Percentiles rank a stretch among this genome's conserved stretches.
These are phyloP conservation scores for Penicillium atrosanguineum DNA, from an alignment of 495 filamentous ascomycete species.

Conservation along the genomic window DNA sequence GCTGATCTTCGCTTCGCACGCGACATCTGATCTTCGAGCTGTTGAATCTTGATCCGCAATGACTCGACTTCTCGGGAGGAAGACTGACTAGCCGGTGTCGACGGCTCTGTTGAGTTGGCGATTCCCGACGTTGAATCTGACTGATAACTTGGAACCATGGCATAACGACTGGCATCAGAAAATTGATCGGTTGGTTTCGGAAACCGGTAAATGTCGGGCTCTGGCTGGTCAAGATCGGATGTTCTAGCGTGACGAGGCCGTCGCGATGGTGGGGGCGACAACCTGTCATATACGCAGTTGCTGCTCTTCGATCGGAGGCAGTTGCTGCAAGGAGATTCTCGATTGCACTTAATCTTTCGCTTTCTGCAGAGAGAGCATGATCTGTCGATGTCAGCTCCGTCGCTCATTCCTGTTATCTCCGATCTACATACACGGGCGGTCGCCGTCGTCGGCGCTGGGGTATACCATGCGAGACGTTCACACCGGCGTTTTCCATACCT, in stretches of 20 bases:
- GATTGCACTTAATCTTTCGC: conserved; percentile 52
- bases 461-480: too few relatives aligned
- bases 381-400: conserved; percentile 16
- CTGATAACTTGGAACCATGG: conserved; percentile 7
- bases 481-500: too few relatives aligned
- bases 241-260: conserved; percentile 6
- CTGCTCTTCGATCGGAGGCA: conserved; percentile 44
- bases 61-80: conserved; percentile 35
- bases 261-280: conserved; percentile 12
- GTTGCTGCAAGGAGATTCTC: conserved; percentile 49
- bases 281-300: conserved; percentile 40
- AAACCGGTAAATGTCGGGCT: not conserved
- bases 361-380: conserved; percentile 46
- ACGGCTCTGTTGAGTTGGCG: conserved; percentile 22
- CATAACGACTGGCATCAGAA: not conserved
- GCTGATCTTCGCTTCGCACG: conserved; percentile 8
- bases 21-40: conserved; percentile 47
- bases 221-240: not conserved
- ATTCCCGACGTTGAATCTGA: conserved; percentile 7
- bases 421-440: conserved; percentile 42
- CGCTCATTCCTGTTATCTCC: not conserved
- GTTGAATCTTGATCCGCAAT: conserved; percentile 34
- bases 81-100: conserved; percentile 28
- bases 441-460: conserved; percentile 45
- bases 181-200: not conserved